Evolutionary conservation across 768 basidiomycete genomes (phyloP), one percentile per base, ranked within the genome.

Genomic region (Rhodotorula graminis): DNA sequence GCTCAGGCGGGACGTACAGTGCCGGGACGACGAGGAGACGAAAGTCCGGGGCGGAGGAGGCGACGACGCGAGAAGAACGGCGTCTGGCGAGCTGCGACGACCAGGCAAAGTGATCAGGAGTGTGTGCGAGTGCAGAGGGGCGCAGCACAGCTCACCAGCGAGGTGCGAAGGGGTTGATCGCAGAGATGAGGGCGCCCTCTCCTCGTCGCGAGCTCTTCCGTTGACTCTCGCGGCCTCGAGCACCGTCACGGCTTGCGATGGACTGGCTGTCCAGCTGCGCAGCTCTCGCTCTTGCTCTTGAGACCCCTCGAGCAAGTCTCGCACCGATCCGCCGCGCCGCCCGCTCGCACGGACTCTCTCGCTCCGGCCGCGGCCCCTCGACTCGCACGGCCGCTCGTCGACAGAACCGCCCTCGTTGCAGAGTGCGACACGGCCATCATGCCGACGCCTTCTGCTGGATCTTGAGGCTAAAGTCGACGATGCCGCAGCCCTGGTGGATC

Each of bases 391-490:
- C n/a, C n/a, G n/a, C n/a, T n/a, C n/a, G n/a, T n/a, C n/a, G n/a
- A n/a, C n/a, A n/a, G n/a, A n/a, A n/a, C n/a, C n/a, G n/a, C n/a
- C 47, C 10, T 23, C 19, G 15, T 29, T 15, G 12, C 27, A 29
- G 14, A 25, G 25, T 15, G 33, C 55, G 19, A 18, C 25, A 10
- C 7, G 12, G 11, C 53, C 27, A n/a, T 52, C n/a, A 55, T n/a
- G 53, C n/a, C 14, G 19, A 57, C 11, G 57, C 6, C 62, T 71
- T 67, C 19, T 70, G 65, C 55, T 72, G 71, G 72, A 98, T 89
- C 86, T 98, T 98, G 78, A 99, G 84, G 78, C 93, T 96, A 81
- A 94, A 99, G 81, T 98, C 96, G 73, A 98, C 88, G 79, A 96
- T 93, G 37, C 91, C 92, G 21, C 29, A 42, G 3, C 90, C 91